Base-by-base conservation (phyloP, 371 early-diverging fungal genomes). In the Mucor racemosus region DNA sequence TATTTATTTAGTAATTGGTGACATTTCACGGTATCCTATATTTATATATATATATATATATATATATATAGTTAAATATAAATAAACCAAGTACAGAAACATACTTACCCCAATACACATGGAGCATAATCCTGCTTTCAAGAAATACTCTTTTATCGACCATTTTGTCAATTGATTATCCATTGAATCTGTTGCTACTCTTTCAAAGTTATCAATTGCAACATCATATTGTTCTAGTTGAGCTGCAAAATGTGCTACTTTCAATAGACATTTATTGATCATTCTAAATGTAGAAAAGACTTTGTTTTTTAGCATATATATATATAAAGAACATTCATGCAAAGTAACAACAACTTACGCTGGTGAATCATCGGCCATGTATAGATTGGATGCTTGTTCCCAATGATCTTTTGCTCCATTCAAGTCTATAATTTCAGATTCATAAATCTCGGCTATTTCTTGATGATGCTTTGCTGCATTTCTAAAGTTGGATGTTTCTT, bases 401-500 rank as follows among this genome's bases (percentile, higher is more conserved):
- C 96, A 98, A 17, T 94, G 88, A 17, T 86, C 69, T 89, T 94
- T 88, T 14, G 97, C 94, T 53, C 87, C 86, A 46, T 88, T 86
- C n/a, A 91, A 65, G 76, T 97, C 94, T 31, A 86, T 82, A 11
- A 97, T 68, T 39, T 97, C 97, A 10, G 85, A 83, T 71, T 98
- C 98, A 79, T 94, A 96, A 53, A 96, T 93, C 70, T 92, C 90
- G 17, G 97, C 98, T 73, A 98, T 91, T 65, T 95, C 94, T 74
- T 96, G 96, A 75, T 95, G 91, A 71, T 97, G 94, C 57, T 86
- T 87, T 13, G 98, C 98, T 17, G 98, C 98, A 6, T 88, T 84
- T 62, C 91, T 88, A 83, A 98, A 97, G 40, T 94, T 84, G n/a
- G 97, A 95, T 36, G 79, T 74, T 66, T 94, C 91, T 19, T 88